A percentile compares a stretch with the other conserved stretches of the same genome.
phyloP scores from a whole-genome alignment of 2,329 filamentous ascomycete species.

The Clonostachys rosea region DNA sequence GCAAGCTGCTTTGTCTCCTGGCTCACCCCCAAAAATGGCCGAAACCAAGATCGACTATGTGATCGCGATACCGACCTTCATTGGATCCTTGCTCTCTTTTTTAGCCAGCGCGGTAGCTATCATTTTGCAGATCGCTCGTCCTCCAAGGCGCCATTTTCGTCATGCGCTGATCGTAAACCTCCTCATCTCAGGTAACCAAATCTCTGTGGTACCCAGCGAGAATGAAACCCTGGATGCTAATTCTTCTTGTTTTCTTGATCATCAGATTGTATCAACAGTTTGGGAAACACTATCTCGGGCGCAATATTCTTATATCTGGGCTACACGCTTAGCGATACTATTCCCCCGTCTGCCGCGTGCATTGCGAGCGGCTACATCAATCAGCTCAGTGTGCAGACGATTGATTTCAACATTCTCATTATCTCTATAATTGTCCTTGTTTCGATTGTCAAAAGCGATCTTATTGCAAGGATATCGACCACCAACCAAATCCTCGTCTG shows the following conservation, averaged over 20 bases:
- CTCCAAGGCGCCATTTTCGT: conserved; percentile 7
- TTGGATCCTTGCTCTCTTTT: conserved; percentile 6
- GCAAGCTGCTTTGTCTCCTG: too few relatives aligned
- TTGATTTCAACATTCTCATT: conserved; percentile 35
- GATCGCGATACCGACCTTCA: conserved; percentile 1
- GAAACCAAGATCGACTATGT: not conserved
- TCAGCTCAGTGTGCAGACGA: conserved; percentile 37
- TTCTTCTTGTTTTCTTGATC: not conserved
- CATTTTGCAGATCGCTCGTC: conserved; percentile 2
- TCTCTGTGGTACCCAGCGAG: not conserved
- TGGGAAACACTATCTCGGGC: conserved; percentile 35
- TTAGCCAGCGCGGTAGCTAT: conserved; percentile 2
- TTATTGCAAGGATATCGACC: too few relatives aligned
- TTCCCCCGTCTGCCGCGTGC: conserved; percentile 16
- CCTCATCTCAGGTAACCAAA: conserved; percentile 5
- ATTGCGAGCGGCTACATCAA: conserved; percentile 35
- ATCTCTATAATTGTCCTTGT: conserved; percentile 33
- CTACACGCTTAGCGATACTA: conserved; percentile 13
- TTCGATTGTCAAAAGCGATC: too few relatives aligned
- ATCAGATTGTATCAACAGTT: conserved; percentile 31
- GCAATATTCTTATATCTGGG: conserved; percentile 20
- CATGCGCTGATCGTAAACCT: conserved; percentile 9
- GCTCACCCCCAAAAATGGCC: too few relatives aligned
- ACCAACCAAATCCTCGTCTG: conserved; percentile 22
- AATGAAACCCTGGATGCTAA: too few relatives aligned